A percentile compares a stretch with the other conserved stretches of the same genome.
Evolutionary conservation across 345 rosid species (phyloP).

Genomic region (Populus deltoides): DNA sequence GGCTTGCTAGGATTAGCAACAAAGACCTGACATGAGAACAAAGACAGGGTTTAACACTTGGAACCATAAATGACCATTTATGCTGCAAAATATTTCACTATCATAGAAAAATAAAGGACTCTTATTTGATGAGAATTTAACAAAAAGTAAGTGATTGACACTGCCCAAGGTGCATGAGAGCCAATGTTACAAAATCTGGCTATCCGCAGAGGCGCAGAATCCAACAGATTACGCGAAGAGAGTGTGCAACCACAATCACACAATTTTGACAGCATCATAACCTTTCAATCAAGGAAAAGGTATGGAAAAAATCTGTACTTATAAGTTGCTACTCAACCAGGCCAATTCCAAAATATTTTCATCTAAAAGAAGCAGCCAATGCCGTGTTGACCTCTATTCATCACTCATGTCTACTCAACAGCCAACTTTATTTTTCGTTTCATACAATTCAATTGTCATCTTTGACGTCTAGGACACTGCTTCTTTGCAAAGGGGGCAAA

Average conservation of each 20-base stretch:
- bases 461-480: not conserved
- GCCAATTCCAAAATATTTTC: not conserved
- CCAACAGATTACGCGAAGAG: not conserved
- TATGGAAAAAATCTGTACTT: not conserved
- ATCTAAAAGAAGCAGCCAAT: not conserved
- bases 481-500: not conserved
- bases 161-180: not conserved
- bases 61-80: not conserved
- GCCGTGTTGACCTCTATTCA: not conserved
- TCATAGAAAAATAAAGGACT: not conserved
- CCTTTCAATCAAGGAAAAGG: not conserved
- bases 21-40: conserved; percentile 54
- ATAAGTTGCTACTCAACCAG: not conserved
- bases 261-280: not conserved
- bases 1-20: conserved; percentile 99
- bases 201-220: not conserved
- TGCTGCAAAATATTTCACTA: not conserved
- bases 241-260: not conserved
- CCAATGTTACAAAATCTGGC: not conserved
- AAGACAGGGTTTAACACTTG: not conserved
- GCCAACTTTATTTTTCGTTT: not conserved
- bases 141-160: not conserved
- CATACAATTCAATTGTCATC: not conserved
- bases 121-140: not conserved
- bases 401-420: not conserved